Percentiles rank a stretch among this genome's conserved stretches.
These are phyloP conservation scores for Trichophyton verrucosum DNA, from an alignment of 2,329 filamentous ascomycete species.

Conservation along the genomic window DNA sequence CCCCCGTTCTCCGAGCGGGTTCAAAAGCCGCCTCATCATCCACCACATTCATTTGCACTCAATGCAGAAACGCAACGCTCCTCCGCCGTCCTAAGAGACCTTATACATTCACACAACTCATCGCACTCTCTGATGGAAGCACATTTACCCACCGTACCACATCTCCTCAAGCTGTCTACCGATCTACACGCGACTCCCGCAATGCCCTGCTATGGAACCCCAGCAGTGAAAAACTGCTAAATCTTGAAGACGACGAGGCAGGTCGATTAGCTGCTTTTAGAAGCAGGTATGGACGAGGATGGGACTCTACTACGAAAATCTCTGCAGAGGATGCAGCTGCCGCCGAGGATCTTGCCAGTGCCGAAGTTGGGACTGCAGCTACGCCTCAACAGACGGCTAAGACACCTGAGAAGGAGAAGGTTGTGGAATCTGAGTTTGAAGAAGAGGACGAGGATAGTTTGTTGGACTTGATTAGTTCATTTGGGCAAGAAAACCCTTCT, in stretches of 20 bases:
- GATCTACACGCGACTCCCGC: constrained; percentile 65
- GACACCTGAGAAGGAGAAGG: constrained; percentile 30
- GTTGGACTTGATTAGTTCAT: constrained; percentile 45
- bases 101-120: constrained; percentile 93
- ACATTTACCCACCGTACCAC: constrained; percentile 50
- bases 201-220: constrained; percentile 92
- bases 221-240: constrained; percentile 62
- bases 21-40: constrained; percentile 9
- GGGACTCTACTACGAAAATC: constrained; percentile 48
- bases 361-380: constrained; percentile 21
- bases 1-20: constrained; percentile 24
- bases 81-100: constrained; percentile 79
- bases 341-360: constrained; percentile 14
- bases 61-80: constrained; percentile 71
- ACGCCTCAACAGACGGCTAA: constrained; percentile 19
- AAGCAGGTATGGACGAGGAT: constrained; percentile 67
- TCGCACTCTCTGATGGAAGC: constrained; percentile 82
- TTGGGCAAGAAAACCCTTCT: constrained; percentile 31
- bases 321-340: constrained; percentile 23
- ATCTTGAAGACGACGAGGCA: constrained; percentile 90
- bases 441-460: constrained; percentile 42
- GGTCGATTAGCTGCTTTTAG: constrained; percentile 79
- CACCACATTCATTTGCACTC: constrained; percentile 37
- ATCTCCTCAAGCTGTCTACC: constrained; percentile 45
- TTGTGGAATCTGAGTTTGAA: constrained; percentile 22